phyloP scores from a whole-genome alignment of 2,329 filamentous ascomycete species.

The Sporothrix variecibatus region DNA sequence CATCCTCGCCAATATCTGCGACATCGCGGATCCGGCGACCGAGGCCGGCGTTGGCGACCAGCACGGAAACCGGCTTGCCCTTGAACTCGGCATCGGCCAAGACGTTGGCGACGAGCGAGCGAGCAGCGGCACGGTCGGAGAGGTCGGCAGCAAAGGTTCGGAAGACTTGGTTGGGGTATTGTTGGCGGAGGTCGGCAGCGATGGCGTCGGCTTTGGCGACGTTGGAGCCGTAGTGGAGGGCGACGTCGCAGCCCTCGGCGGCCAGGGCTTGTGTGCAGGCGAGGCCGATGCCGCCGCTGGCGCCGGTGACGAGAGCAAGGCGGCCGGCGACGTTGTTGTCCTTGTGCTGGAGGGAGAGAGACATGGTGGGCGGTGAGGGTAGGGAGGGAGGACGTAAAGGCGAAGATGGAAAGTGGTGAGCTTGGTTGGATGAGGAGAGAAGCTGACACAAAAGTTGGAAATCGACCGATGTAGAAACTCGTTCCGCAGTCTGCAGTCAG shows the following conservation, averaged over 20 bases:
- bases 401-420: neutral
- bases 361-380: neutral
- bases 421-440: neutral
- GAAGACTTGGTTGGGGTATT: conserved; percentile 28
- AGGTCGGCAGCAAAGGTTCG: conserved; percentile 54
- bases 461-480: neutral
- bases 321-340: conserved; percentile 41
- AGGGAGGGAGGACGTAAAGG: neutral
- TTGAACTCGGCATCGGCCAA: conserved; percentile 47
- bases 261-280: conserved; percentile 40
- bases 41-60: conserved; percentile 67
- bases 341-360: conserved; percentile 22
- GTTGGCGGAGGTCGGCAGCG: conserved; percentile 33
- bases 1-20: conserved; percentile 61
- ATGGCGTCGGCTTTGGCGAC: conserved; percentile 36
- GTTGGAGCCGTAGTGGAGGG: conserved; percentile 39
- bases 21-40: conserved; percentile 60
- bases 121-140: conserved; percentile 55
- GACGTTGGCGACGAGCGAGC: conserved; percentile 15
- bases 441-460: neutral
- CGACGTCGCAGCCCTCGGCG: conserved; percentile 40
- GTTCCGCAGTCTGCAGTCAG: neutral
- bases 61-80: conserved; percentile 57
- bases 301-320: conserved; percentile 41
- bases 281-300: conserved; percentile 38